A percentile compares a stretch with the other conserved stretches of the same genome.
Conservation (phyloP, 2,329 filamentous ascomycete species). For the Sphaerulina musiva region DNA sequence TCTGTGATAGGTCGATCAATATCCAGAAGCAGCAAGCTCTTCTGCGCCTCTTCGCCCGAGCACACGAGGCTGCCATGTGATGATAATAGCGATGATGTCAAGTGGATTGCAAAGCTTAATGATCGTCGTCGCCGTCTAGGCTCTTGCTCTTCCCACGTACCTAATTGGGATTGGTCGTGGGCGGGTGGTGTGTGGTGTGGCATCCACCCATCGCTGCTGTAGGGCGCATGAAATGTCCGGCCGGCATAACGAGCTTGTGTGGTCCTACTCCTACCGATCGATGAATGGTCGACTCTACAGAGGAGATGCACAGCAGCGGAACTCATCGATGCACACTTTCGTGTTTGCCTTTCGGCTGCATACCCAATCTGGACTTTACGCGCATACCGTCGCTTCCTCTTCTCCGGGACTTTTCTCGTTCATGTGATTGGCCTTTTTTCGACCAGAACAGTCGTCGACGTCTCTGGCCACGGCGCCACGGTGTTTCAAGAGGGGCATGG, state of each 20-base stretch:
- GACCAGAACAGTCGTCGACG: not conserved
- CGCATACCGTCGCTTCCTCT: not conserved
- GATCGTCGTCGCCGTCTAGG: not conserved
- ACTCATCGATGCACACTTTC: not conserved
- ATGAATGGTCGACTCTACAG: too few species aligned
- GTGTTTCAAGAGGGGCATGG: conserved; percentile 1
- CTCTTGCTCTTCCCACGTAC: not conserved
- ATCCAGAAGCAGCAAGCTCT: not conserved
- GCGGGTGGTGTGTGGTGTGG: not conserved
- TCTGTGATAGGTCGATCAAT: not conserved
- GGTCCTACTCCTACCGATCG: too few species aligned
- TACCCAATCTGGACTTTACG: not conserved
- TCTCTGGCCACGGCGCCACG: not conserved
- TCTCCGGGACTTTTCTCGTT: not conserved
- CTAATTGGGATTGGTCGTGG: not conserved
- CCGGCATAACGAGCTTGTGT: too few species aligned
- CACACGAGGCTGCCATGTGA: conserved; percentile 3
- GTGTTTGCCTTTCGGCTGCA: not conserved
- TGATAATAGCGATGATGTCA: too few species aligned
- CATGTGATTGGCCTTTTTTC: not conserved
- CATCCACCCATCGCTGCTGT: too few species aligned
- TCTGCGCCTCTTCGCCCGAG: not conserved
- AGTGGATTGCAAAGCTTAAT: not conserved
- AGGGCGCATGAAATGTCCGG: too few species aligned
- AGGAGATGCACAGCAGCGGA: not conserved